Conservation (phyloP, 257 asterid species). For the Penstemon eatonii region DNA sequence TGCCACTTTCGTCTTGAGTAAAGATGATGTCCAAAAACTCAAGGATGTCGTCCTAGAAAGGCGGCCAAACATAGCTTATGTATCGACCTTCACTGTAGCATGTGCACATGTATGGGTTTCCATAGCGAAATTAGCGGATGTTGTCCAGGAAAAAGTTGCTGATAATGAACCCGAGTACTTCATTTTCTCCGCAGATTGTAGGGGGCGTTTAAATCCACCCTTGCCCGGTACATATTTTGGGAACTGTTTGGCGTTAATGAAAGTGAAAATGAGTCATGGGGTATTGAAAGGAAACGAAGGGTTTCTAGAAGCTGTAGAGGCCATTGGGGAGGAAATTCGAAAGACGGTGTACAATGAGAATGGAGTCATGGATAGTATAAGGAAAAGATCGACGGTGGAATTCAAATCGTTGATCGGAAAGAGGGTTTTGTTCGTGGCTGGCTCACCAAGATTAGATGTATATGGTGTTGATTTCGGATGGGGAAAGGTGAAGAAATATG, state of each 20-base stretch:
- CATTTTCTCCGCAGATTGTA: constrained; percentile 6
- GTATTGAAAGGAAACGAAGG: constrained; percentile 10
- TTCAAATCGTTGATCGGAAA: neutral
- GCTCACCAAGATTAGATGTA: constrained; percentile 18
- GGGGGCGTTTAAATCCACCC: constrained; percentile 10
- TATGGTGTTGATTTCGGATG: constrained; percentile 36
- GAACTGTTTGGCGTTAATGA: neutral
- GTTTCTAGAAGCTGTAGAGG: neutral
- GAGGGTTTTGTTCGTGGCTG: neutral
- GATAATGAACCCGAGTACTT: constrained; percentile 9
- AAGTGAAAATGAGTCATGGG: neutral
- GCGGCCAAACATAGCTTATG: neutral
- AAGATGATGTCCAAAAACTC: constrained; percentile 4
- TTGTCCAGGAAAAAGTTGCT: neutral
- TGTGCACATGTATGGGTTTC: constrained; percentile 25
- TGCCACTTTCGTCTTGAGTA: constrained; percentile 10
- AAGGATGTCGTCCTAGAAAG: neutral
- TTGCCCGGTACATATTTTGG: constrained; percentile 17
- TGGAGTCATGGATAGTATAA: neutral
- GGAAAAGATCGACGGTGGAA: neutral
- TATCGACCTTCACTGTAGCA: constrained; percentile 15
- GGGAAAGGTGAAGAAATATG: constrained; percentile 33
- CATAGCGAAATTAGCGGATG: constrained; percentile 5
- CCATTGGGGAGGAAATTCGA: constrained; percentile 13
- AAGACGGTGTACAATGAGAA: neutral